Conservation (phyloP, 257 asterid species). For the Solanum appendiculatum region DNA sequence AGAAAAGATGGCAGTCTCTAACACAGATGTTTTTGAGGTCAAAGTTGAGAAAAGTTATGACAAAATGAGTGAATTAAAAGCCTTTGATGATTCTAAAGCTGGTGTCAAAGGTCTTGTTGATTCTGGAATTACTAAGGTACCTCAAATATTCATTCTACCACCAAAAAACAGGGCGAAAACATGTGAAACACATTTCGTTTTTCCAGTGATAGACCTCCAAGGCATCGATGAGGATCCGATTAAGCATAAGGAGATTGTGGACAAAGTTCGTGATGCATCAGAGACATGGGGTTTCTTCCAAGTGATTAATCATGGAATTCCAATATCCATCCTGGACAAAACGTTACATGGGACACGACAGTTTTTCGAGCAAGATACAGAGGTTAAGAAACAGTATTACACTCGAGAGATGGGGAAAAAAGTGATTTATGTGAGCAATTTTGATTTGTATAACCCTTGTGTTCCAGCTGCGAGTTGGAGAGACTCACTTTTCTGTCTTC, state of each 20-base stretch:
- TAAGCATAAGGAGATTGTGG: not conserved
- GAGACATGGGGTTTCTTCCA: not conserved
- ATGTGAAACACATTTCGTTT: not conserved
- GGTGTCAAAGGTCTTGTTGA: conserved; percentile 68
- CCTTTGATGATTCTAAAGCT: conserved; percentile 48
- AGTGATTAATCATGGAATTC: not conserved
- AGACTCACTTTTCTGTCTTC: conserved; percentile 9
- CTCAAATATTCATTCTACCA: conserved; percentile 31
- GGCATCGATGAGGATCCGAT: not conserved
- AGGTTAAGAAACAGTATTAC: not conserved
- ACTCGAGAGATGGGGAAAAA: not conserved
- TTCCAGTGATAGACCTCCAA: not conserved
- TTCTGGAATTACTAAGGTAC: conserved; percentile 28
- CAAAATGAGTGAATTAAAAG: conserved; percentile 26
- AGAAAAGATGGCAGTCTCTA: conserved; percentile 6
- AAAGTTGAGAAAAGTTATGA: not conserved
- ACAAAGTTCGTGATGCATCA: not conserved
- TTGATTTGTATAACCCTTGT: not conserved
- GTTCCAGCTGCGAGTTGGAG: conserved; percentile 43
- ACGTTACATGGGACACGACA: not conserved
- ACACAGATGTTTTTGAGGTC: not conserved
- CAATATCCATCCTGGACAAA: not conserved
- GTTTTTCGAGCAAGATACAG: not conserved
- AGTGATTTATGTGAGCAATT: not conserved
- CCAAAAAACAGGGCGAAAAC: not conserved